A percentile compares a stretch with the other conserved stretches of the same genome.
phyloP scores from a whole-genome alignment of 805 yeast species.

The Kuraishia ogatae region DNA sequence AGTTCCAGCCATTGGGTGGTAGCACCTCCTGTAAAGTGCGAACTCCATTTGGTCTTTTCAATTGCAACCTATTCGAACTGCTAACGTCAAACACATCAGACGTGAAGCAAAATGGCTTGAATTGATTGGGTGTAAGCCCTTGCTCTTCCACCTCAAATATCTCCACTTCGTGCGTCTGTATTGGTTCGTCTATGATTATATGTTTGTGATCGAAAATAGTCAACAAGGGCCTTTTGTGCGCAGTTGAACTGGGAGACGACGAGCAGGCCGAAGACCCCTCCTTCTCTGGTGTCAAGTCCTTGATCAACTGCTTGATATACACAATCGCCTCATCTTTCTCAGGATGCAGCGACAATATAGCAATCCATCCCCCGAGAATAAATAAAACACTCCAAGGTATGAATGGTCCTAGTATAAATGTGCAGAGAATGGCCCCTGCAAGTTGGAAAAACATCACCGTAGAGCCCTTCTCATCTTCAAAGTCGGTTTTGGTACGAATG shows the following conservation, averaged over 20 bases:
- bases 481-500: slow-evolving; percentile 57
- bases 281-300: slow-evolving; percentile 7
- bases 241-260: too few relatives aligned
- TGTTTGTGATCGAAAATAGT: slow-evolving; percentile 19
- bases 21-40: slow-evolving; percentile 40
- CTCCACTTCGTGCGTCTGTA: slow-evolving; percentile 57
- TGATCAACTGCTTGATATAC: slow-evolving; percentile 13
- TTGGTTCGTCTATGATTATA: slow-evolving; percentile 63
- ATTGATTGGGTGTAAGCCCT: slow-evolving; percentile 49
- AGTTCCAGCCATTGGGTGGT: slow-evolving; percentile 73
- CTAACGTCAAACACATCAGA: slow-evolving; percentile 41
- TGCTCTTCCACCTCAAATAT: slow-evolving; percentile 67
- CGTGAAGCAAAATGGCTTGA: slow-evolving; percentile 56
- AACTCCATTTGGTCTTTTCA: slow-evolving; percentile 61
- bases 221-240: background rate
- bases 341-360: slow-evolving; percentile 53
- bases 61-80: slow-evolving; percentile 35
- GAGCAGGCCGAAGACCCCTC: too few relatives aligned
- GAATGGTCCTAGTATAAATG: slow-evolving; percentile 36
- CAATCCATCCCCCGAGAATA: slow-evolving; percentile 49
- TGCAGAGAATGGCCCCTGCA: slow-evolving; percentile 26
- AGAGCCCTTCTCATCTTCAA: slow-evolving; percentile 58
- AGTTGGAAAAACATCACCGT: slow-evolving; percentile 48
- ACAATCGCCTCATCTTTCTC: slow-evolving; percentile 21
- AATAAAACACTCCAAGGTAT: slow-evolving; percentile 61